Conservation (phyloP, 129 eudicot species). For the Flaveria bidentis region DNA sequence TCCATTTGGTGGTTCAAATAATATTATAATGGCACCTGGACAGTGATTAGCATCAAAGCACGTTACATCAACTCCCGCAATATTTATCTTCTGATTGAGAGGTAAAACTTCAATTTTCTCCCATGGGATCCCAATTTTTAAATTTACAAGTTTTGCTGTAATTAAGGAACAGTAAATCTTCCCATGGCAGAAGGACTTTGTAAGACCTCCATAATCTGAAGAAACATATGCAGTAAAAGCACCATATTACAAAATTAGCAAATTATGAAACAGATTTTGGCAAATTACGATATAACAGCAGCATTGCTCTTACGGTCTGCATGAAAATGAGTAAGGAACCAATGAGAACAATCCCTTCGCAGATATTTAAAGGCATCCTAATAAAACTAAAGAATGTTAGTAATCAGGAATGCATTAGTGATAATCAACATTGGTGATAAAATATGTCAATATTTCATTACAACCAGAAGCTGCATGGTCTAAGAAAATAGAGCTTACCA, state of each 20-base stretch:
- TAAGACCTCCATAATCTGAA: conserved; percentile 93
- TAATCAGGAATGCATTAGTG: conserved; percentile 7
- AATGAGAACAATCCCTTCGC: conserved; percentile 80
- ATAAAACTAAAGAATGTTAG: conserved; percentile 19
- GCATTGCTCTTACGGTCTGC: conserved; percentile 71
- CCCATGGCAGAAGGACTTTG: conserved; percentile 84
- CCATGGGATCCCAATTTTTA: conserved; percentile 89
- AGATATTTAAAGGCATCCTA: conserved; percentile 92
- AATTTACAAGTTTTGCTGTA: conserved; percentile 83
- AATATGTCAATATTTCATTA: neutral
- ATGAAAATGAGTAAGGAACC: conserved; percentile 98
- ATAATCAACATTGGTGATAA: neutral
- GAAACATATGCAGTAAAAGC: conserved; percentile 17
- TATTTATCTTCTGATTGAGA: conserved; percentile 62
- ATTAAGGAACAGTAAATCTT: conserved; percentile 77
- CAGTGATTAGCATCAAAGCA: conserved; percentile 98
- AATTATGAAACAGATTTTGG: neutral
- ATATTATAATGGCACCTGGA: conserved; percentile 83
- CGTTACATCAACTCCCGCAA: conserved; percentile 80
- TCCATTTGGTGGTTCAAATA: conserved; percentile 84
- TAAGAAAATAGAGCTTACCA: conserved; percentile 53
- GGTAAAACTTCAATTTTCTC: conserved; percentile 78
- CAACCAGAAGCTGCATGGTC: conserved; percentile 13
- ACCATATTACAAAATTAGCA: conserved; percentile 1
- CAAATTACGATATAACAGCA: conserved; percentile 5